Evolutionary conservation across 805 yeast genomes (phyloP), one percentile per base, ranked within the genome.

Genomic region (Metschnikowia hibisci): DNA sequence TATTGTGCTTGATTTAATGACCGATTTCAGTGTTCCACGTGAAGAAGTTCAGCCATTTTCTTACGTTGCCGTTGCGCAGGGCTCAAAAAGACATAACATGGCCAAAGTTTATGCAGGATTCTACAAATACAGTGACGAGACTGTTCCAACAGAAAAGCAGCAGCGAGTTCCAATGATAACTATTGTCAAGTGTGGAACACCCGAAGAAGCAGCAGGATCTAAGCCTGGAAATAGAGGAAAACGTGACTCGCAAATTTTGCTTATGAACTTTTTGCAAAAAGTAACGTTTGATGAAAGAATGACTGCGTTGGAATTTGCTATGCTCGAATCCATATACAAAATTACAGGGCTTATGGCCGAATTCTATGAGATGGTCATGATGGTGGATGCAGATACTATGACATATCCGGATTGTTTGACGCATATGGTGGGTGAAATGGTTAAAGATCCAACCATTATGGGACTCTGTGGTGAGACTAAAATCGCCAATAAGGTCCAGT

Each of bases 71-170:
- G 97, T 93, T 32, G 96, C 96, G 3, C 85, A 85, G 54, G 99
- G 99, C 54, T 56, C 86, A 4, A 93, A 88, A 67, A 83, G 99
- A 61, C 99, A 93, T 60, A 93, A 93, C 62, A 89, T 90, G 96
- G 97, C 99, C 23, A 91, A 90, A 64, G 89, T 91, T 2, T 91
- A 88, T 58, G 82, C 96, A 10, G 99, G 99, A 0, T 93, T 87
- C 61, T 93, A 93, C 69, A 82, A 82, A 53, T 93, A 90, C 60
- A 81, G 87, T 55, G 85, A 85, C 51, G 57, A 66, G 3, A 85
- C 91, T 1, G 81, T 89, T 34, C 87, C 91, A 2, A 66, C 69
- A 1, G 90, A 85, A 48, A 84, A 84, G 54, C 98, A 91, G 65
- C 90, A 86, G 60, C 76, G 88, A 50, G 86, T 86, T 18, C 96